Evolutionary conservation across 176 grass and related monocot species (phyloP), one percentile per base, ranked within the genome.

Genomic region (Zoysia japonica): DNA sequence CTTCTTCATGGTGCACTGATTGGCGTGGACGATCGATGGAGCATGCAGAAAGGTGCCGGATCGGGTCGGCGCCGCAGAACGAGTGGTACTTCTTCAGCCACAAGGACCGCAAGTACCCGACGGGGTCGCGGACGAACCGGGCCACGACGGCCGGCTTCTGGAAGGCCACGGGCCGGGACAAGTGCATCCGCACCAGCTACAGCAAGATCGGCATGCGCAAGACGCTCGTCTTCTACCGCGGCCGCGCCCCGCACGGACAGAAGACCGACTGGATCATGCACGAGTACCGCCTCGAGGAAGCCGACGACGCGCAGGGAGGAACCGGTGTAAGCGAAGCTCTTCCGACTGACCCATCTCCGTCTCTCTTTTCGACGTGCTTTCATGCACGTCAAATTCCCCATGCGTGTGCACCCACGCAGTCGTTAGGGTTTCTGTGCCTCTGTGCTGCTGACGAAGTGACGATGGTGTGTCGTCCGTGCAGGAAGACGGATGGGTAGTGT

Each of bases 61-160:
- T 99, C 13, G 96, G 96, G 67, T 91, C 92, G 54, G 77, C 96
- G 20, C 84, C 90, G 44, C 96, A 99, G 84, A 95, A 95, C 17
- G 95, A 98, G 63, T 98, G 95, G 95, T 98, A 98, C 88, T 98
- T 98, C 81, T 98, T 98, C 84, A 98, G 95, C 89, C 95, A 98
- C 90, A 98, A 98, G 72, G 95, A 98, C 67, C 89, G 95, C 52
- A 98, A 98, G 95, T 98, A 98, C 67, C 95, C 95, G 61, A 98
- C 96, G 28, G 96, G 96, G 19, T 99, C 96, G 48, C 70, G 96
- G 76, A 99, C 96, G 40, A 99, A 99, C 88, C 84, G 96, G 0
- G 96, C 96, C 9, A 99, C 96, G 12, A 86, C 75, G 68, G 88
- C 90, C 54, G 96, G 96, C 1, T 99, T 99, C 83, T 99, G 96